Base-by-base conservation (phyloP, 371 early-diverging fungal genomes). In the Quaeritorhiza haematococci region DNA sequence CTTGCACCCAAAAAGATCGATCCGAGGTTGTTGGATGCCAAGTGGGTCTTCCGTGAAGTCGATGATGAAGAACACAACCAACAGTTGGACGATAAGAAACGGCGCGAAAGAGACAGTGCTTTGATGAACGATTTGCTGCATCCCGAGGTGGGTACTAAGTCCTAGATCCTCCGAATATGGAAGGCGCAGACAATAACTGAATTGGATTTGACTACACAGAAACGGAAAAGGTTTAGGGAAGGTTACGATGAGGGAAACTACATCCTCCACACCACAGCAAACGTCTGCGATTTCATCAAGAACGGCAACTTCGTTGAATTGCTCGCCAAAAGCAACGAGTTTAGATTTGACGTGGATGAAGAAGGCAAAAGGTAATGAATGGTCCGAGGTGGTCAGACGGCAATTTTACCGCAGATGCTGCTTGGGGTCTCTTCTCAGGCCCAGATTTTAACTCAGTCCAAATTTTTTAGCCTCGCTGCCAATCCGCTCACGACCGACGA, bases 231-330 rank as follows among this genome's bases (percentile, higher is more conserved):
- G 56, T 90, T 94, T 52, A 84, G 97, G 73, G 94, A 93, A 56
- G 98, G 96, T 73, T 98, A 98, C 75, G 95, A 90, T 53, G 96
- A 96, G 61, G 94, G 92, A 47, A 86, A 92, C 67, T 89, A 90
- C 65, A 91, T 89, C 4, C 77, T 93, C 58, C 86, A 86, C 78
- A 85, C 87, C 55, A 74, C 76, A 13, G 62, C 72, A 24, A 83
- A 84, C 53, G 84, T 83, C 34, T 78, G 83, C 74, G 88, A 93
- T 29, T 94, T 93, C 62, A 79, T 96, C 47, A 73, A 68, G 46
- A 61, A 86, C 53, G 67, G 75, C 23, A 95, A 94, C 52, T 92
- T 93, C 28, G 79, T 93, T 7, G 68, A 71, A 30, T 68, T 87
- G 8, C 80, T 97, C 33, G 91, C 90, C 32, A 65, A 76, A 10